phyloP scores from a whole-genome alignment of 352 stramenopile species.

The Phytophthora pinifolia region DNA sequence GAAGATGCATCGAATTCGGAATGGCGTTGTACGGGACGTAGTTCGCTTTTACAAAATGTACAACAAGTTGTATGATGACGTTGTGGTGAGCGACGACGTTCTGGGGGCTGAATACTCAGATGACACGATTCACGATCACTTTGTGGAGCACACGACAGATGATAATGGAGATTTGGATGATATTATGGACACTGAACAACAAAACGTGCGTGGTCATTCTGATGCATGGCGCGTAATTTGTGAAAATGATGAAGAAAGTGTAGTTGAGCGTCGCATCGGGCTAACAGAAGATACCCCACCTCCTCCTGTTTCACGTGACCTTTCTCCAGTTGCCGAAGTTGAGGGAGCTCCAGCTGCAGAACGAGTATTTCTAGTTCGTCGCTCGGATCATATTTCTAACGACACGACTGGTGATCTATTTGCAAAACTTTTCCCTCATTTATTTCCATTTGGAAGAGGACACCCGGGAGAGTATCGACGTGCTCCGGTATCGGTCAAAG shows the following conservation, averaged over 20 bases:
- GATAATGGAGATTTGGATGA: background rate
- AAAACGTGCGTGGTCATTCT: background rate
- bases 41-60: background rate
- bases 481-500: constrained; percentile 1
- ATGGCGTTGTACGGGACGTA: background rate
- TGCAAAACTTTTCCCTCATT: constrained; percentile 9
- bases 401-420: constrained; percentile 5
- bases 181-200: background rate
- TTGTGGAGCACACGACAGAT: background rate
- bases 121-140: background rate
- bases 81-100: background rate
- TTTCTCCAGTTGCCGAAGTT: background rate
- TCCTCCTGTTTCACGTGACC: background rate
- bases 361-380: background rate
- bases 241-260: background rate
- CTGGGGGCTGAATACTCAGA: background rate
- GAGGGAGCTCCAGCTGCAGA: no score
- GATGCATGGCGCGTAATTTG: background rate
- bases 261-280: background rate
- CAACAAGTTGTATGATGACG: background rate
- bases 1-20: background rate
- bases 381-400: background rate
- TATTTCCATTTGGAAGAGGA: constrained; percentile 6
- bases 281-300: background rate
- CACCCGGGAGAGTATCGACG: background rate